These are phyloP conservation scores for Chlorella variabilis DNA, from an alignment of 163 green algal species.

Conservation along the genomic window DNA sequence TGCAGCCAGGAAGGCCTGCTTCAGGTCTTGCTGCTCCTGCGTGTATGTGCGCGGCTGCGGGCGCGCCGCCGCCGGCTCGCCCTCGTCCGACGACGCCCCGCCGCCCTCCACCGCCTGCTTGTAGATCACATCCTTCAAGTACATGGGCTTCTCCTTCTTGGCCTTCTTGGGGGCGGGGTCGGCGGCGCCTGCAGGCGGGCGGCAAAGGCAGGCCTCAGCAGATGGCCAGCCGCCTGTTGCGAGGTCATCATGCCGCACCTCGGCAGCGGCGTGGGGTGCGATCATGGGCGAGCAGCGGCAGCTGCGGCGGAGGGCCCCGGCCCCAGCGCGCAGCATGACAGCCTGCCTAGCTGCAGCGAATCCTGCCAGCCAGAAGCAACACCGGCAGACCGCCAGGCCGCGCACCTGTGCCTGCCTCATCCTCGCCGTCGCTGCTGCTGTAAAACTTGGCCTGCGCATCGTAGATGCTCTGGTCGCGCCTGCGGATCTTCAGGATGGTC, in stretches of 20 bases:
- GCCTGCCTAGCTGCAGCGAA: too few species aligned
- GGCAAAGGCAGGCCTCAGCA: neutral
- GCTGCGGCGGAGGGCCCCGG: too few species aligned
- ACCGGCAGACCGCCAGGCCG: too few species aligned
- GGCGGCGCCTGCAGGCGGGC: neutral
- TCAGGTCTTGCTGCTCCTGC: slow-evolving; percentile 73
- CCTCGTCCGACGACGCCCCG: neutral
- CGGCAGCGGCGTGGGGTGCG: too few species aligned
- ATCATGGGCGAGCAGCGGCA: too few species aligned
- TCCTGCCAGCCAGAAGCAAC: neutral
- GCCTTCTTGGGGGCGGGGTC: slow-evolving; percentile 31
- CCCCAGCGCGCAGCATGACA: neutral
- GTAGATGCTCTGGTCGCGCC: slow-evolving; percentile 73
- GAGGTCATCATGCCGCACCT: too few species aligned
- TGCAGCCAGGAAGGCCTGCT: slow-evolving; percentile 65
- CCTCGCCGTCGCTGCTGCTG: slow-evolving; percentile 41
- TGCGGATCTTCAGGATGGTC: slow-evolving; percentile 66
- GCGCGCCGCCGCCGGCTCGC: neutral
- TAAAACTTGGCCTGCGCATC: slow-evolving; percentile 70
- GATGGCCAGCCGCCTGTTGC: too few species aligned
- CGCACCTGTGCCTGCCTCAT: slow-evolving; percentile 38
- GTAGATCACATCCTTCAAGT: slow-evolving; percentile 80
- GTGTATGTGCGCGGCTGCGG: slow-evolving; percentile 63
- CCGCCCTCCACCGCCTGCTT: slow-evolving; percentile 66
- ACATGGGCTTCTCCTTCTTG: slow-evolving; percentile 66